Evolutionary conservation across 164 flowering plant species (phyloP).

Genomic region (Stephania japonica): DNA sequence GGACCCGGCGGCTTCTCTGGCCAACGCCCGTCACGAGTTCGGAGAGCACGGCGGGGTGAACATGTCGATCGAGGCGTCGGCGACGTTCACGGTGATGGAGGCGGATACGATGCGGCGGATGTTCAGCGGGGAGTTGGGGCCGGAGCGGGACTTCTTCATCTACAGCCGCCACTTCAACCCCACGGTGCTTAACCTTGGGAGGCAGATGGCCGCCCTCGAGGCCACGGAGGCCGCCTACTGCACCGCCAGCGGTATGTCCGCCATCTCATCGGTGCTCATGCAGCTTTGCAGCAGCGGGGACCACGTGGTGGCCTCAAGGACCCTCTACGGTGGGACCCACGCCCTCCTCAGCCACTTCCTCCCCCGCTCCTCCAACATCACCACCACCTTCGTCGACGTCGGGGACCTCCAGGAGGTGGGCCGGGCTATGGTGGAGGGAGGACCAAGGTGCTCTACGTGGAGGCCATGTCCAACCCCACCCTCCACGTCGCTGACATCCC

Average conservation of each 20-base stretch:
- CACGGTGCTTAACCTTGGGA: conserved; percentile 76
- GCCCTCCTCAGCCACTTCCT: conserved; percentile 74
- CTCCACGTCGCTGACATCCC: conserved; percentile 70
- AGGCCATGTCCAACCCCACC: conserved; percentile 79
- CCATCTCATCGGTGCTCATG: conserved; percentile 70
- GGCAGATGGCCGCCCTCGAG: conserved; percentile 91
- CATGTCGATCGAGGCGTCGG: conserved; percentile 99
- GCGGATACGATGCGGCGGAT: conserved; percentile 82
- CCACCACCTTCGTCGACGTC: conserved; percentile 74
- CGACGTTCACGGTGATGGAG: conserved; percentile 98
- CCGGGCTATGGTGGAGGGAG: conserved; percentile 44
- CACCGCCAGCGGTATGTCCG: conserved; percentile 92
- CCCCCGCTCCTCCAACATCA: conserved; percentile 62
- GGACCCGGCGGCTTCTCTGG: conserved; percentile 66
- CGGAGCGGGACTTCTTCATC: conserved; percentile 87
- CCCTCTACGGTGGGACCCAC: conserved; percentile 90
- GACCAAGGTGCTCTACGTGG: conserved; percentile 71
- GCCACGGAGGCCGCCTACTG: conserved; percentile 98
- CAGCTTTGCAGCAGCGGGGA: conserved; percentile 76
- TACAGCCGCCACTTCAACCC: conserved; percentile 98
- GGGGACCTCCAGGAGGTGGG: conserved; percentile 36
- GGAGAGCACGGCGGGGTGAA: conserved; percentile 98
- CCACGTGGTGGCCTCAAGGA: conserved; percentile 69
- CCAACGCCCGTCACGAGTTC: conserved; percentile 74
- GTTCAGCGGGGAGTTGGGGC: conserved; percentile 93